Base-by-base conservation (phyloP, 2,329 filamentous ascomycete species). In the Pseudocercospora macadamiae region DNA sequence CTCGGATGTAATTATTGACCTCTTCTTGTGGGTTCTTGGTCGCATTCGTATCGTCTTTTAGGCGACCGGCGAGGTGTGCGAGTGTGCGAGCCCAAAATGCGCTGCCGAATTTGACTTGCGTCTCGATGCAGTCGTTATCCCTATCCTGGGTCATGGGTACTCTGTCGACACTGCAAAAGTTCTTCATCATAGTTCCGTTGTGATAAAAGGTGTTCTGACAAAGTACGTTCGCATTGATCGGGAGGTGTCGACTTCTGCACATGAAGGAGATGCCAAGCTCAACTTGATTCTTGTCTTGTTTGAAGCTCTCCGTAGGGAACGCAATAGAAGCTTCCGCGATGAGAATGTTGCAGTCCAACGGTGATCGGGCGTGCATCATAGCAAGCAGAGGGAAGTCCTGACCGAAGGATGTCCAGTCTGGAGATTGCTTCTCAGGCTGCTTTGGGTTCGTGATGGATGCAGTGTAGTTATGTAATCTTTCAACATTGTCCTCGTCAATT, bases 51-150 rank as follows among this genome's bases (percentile, higher is more conserved):
- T 60, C 56, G 26, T 62, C 59, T 45, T 54, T 61, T 18, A 64
- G 51, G 39, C 52, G 65, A 18, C 28, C 57, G 3, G 69, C 67
- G 8, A 77, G 66, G 7, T 64, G 63, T 1, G 62, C 67, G 60
- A 79, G 71, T 30, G 70, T 71, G 10, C 66, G 66, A 1, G 74
- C 78, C 78, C 78, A 80, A 59, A 79, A 80, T 2, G 64, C 68
- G 48, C 76, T 77, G 2, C 76, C 75, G 51, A 81, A 80, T 65
- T 67, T 73, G 57, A 64, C 66, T 62, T 57, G 74, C 52, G 42
- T 68, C 45, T 57, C 71, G 62, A 55, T 57, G 59, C 48, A 70
- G 66, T 30, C 36, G 3, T 55, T 54, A 37, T 64, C 60, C 9
- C 62, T 62, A 4, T 61, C 55, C 5, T 32, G 44, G 16, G 60